Base-by-base conservation (phyloP, 352 stramenopile genomes). In the Phytophthora meadii region DNA sequence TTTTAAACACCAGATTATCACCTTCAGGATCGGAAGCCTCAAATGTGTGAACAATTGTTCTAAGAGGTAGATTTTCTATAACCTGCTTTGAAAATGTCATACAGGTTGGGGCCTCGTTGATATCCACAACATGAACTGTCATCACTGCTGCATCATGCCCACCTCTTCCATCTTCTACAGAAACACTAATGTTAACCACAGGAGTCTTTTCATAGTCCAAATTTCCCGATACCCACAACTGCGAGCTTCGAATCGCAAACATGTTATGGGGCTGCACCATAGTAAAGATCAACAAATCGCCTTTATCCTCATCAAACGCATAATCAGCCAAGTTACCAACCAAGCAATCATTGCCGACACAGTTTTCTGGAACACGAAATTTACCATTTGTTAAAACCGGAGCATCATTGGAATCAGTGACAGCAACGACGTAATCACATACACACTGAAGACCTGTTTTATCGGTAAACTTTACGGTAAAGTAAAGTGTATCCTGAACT, bases 331-430 rank as follows among this genome's bases (percentile, higher is more conserved):
- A 42, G 45, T 77, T 57, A n/a, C 74, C 81, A 25, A 79, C 56
- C 11, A 79, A 73, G 42, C 81, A 89, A 44, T 81, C 62, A 28
- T 61, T 54, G 3, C 72, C 76, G 2, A 54, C 45, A 50, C 81
- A 89, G n/a, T 68, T 62, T 67, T 89, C 81, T 9, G 74, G 17
- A 14, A 87, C 77, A 19, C 79, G 70, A 56, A 89, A 89, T 15
- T 74, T 61, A 28, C 68, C 59, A 46, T 45, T 63, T 0, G 76
- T 65, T 5, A 88, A 39, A 37, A 82, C 46, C 0, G 78, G 81
- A 12, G 67, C 44, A 36, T 88, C 79, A 41, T 88, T 88, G 10
- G 62, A 70, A 45, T 90, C 72, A 0, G 58, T 40, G n/a, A 90
- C 68, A 36, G 28, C 56, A 28, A 90, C 70, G 0, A n/a, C 37